Evolutionary conservation across 2,329 filamentous ascomycete genomes (phyloP), one percentile per base, ranked within the genome.

Genomic region (Phoma herbarum): DNA sequence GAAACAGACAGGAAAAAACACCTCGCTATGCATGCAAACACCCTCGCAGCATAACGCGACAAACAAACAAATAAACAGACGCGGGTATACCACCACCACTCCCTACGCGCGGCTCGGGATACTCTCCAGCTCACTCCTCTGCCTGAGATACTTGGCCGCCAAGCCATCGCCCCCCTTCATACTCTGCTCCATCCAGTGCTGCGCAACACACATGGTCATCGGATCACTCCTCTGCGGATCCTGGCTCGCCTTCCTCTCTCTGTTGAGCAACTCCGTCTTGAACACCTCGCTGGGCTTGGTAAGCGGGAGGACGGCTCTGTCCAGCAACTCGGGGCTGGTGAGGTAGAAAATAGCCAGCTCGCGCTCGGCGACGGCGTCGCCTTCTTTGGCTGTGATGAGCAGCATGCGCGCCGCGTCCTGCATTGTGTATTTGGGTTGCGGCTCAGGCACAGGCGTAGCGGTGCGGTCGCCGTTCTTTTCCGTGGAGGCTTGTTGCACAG

Each of bases 181-280:
- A 35, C 91, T 93, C 65, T 91, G 83, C 79, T 94, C 92, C 93
- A 98, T 97, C 93, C 94, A 98, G 81, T 98, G 94, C 78, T 96
- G 88, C 10, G 94, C 94, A 57, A 97, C 87, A 70, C 93, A 97
- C 91, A 98, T 95, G 41, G 93, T 88, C 52, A 90, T 90, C 2
- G 92, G 91, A 75, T 97, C 92, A 59, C 89, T 93, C 65, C 92
- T 83, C 52, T 82, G 78, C 16, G 84, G 82, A 68, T 90, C 86
- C 52, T 85, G 81, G 39, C 85, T 66, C 5, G 74, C 85, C 63
- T 82, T 82, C 62, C 82, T 80, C 73, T 85, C 80, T 55, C 78
- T 75, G 58, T 90, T 91, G 84, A 96, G 92, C 67, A 95, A 87
- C 55, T 92, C 87, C 67, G 90, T 90, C 78, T 94, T 95, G 81